Percentiles rank a stretch among this genome's conserved stretches.
phyloP scores from a whole-genome alignment of 2,329 filamentous ascomycete genomes.

The Talaromyces sp. region DNA sequence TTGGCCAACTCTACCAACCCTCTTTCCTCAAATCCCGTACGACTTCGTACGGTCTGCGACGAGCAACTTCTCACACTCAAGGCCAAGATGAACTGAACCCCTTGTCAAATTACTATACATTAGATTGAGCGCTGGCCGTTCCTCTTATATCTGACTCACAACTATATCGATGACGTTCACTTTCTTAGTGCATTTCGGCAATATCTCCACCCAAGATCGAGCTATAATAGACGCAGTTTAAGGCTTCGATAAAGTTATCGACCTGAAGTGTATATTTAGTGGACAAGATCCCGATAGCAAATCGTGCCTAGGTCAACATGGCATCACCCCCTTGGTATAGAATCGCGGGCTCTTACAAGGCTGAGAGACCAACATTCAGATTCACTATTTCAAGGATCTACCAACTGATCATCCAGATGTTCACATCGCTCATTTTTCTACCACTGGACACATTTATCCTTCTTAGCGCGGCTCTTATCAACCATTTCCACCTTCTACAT shows the following conservation, averaged over 20 bases:
- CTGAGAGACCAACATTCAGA: neutral
- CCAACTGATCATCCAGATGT: neutral
- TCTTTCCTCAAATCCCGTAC: neutral
- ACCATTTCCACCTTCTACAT: conserved; percentile 29
- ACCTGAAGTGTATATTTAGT: neutral
- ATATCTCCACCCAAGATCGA: neutral
- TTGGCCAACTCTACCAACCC: neutral
- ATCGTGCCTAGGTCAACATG: neutral
- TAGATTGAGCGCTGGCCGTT: neutral
- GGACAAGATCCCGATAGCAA: neutral
- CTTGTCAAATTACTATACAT: neutral
- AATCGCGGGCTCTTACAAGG: neutral
- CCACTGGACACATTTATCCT: conserved; percentile 51
- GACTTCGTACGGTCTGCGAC: neutral
- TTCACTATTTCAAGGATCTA: conserved; percentile 17
- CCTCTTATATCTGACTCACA: neutral
- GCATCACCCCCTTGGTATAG: conserved; percentile 1
- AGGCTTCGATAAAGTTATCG: neutral
- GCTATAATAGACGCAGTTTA: neutral
- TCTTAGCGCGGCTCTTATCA: conserved; percentile 33
- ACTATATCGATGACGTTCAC: neutral
- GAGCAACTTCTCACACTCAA: neutral
- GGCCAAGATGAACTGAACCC: neutral
- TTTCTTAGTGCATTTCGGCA: neutral
- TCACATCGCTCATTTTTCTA: conserved; percentile 32